phyloP scores from a whole-genome alignment of 2,329 filamentous ascomycete genomes.

The Fusarium xyrophilum region DNA sequence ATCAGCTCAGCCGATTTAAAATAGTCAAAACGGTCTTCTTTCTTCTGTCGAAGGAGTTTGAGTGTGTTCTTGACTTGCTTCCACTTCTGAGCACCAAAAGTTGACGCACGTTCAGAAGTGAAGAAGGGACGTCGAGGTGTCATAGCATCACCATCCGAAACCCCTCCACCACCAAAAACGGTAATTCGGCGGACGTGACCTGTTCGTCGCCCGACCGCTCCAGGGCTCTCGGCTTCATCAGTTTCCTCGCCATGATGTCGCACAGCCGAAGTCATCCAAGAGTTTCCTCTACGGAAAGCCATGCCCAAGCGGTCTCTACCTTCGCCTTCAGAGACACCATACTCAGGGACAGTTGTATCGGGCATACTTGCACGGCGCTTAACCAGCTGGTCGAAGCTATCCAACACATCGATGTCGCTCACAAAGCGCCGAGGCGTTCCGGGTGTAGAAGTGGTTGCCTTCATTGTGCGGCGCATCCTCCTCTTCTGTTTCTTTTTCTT shows the following conservation, averaged over 20 bases:
- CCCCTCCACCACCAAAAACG: conserved; percentile 68
- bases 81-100: conserved; percentile 84
- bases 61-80: conserved; percentile 89
- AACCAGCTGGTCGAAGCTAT: conserved; percentile 58
- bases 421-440: conserved; percentile 64
- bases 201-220: conserved; percentile 57
- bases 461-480: conserved; percentile 64
- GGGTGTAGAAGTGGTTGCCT: conserved; percentile 68
- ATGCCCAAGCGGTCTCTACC: conserved; percentile 65
- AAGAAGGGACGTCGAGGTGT: conserved; percentile 65
- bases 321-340: conserved; percentile 77
- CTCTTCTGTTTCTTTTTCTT: conserved; percentile 68
- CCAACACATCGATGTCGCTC: conserved; percentile 51
- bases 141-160: conserved; percentile 68
- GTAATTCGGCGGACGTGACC: conserved; percentile 72
- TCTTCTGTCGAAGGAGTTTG: conserved; percentile 79
- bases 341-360: conserved; percentile 63
- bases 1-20: conserved; percentile 96
- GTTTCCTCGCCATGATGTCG: conserved; percentile 57
- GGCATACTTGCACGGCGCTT: conserved; percentile 71
- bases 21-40: conserved; percentile 88
- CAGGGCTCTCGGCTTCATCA: conserved; percentile 60
- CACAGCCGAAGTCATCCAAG: conserved; percentile 61
- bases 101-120: conserved; percentile 71
- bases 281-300: conserved; percentile 63